Evolutionary conservation across 2,329 filamentous ascomycete species (phyloP).

Genomic region (Alternaria infectoria): DNA sequence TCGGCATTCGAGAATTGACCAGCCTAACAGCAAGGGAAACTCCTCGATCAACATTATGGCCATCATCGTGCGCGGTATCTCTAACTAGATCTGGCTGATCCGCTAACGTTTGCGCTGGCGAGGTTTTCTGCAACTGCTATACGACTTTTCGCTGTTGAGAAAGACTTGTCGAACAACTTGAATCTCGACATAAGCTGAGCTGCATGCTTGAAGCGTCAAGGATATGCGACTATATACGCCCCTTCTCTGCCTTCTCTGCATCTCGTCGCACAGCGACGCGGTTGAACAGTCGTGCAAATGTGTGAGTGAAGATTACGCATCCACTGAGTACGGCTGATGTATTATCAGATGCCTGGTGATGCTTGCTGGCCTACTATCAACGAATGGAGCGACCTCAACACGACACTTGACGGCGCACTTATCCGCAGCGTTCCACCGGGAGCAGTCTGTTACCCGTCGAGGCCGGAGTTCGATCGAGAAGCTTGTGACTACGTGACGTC

Average conservation of each 20-base stretch:
- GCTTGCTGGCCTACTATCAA: conserved; percentile 28
- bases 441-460: conserved; percentile 33
- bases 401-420: conserved; percentile 24
- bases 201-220: fast-evolving
- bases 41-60: neutral
- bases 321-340: neutral
- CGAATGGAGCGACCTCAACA: conserved; percentile 32
- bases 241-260: neutral
- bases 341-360: conserved; percentile 13
- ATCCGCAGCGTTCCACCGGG: conserved; percentile 29
- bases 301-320: conserved; percentile 9
- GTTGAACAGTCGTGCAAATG: conserved; percentile 24
- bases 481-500: conserved; percentile 26
- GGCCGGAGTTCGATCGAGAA: conserved; percentile 27
- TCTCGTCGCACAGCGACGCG: neutral
- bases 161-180: neutral
- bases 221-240: neutral
- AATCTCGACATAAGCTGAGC: neutral
- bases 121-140: neutral
- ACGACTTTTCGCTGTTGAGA: neutral
- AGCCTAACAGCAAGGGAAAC: neutral
- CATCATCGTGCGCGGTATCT: neutral
- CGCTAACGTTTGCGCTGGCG: neutral
- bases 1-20: neutral
- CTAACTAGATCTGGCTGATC: neutral